Base-by-base conservation (phyloP, 192 early-diverging fungal genomes). In the Umbelopsis isabellina region DNA sequence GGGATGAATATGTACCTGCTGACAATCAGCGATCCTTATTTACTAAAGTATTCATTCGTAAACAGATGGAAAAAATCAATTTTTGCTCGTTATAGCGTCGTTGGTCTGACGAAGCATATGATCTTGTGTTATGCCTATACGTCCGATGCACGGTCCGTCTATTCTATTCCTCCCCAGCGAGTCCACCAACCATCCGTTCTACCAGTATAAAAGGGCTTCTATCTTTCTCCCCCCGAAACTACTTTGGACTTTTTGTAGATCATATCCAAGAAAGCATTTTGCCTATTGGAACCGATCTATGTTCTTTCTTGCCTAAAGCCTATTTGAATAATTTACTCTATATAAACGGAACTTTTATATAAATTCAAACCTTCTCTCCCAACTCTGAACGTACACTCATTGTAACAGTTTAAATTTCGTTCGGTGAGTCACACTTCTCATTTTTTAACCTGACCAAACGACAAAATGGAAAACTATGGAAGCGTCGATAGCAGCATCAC, bases 281-380 rank as follows among this genome's bases (percentile, higher is more conserved):
- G 55, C 55, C 55, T 61, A 61, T 61, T 61, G 55, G 55, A 61
- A 61, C 55, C 55, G 55, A 61, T 61, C 55, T 61, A 61, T 61
- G 55, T 30, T 61, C 55, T 61, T 33, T 53, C 33, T 35, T 16
- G 12, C 16, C 25, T 35, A 61, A 25, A 12, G 15, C 20, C 1
- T 13, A 6, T 30, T 27, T 35, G 16, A 11, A 61, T 13, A 11
- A 12, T 2, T 16, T 18, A 4, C 55, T 35, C 27, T 35, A 35
- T 13, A 12, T 35, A 30, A 30, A 41, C 37, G 37, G 27, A 30
- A 30, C 3, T 30, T 30, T 30, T 30, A 30, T 3, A 30, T 30
- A 30, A 30, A 30, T 30, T 3, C 3, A n/a, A 37, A 41, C 37
- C 10, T 41, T 41, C 37, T 41, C 37, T 41, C 37, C 37, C 10